Base-by-base conservation (phyloP, 805 yeast species). In the Spathaspora hagerdaliae region DNA sequence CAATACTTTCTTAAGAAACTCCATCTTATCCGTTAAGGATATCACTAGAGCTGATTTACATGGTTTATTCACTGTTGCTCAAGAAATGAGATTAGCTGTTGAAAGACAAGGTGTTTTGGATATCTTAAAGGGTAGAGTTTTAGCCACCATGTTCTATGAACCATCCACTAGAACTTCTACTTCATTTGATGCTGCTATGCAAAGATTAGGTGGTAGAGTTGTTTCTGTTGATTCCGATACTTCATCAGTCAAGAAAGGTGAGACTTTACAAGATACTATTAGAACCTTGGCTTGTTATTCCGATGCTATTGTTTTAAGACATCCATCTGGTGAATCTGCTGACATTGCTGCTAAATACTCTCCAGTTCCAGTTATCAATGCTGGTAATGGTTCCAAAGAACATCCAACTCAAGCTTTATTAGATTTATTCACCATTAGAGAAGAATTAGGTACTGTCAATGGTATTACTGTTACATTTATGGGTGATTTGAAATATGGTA, bases 151-250 rank as follows among this genome's bases (percentile, higher is more conserved):
- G 75, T 94, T 94, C 76, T 94, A 90, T 68, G 99, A 94, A 74
- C 99, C 99, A 56, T 89, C 97, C 6, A 95, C 99, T 35, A 82
- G 99, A 72, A 94, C 99, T 31, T 82, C 95, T 14, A 83, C 97
- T 19, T 94, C 98, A 1, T 95, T 95, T 65, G 96, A 94, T 66
- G 97, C 97, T 58, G 99, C 99, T 49, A 94, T 94, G 99, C 98
- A 94, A 77, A 87, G 99, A 74, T 78, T 94, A 58, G 99, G 99
- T 67, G 99, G 99, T 63, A 82, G 96, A 69, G 96, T 90, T 56
- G 87, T 95, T 55, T 79, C 95, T 45, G 86, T 94, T 53, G 78
- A 87, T 51, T 86, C 94, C 49, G 82, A 79, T 53, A 78, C 90
- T 31, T 91, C 98, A n/a, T 88, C 97, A 24, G 97, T 91, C 41